These are phyloP conservation scores for Colletotrichum paranaense DNA, from an alignment of 2,329 filamentous ascomycete species.

Conservation along the genomic window DNA sequence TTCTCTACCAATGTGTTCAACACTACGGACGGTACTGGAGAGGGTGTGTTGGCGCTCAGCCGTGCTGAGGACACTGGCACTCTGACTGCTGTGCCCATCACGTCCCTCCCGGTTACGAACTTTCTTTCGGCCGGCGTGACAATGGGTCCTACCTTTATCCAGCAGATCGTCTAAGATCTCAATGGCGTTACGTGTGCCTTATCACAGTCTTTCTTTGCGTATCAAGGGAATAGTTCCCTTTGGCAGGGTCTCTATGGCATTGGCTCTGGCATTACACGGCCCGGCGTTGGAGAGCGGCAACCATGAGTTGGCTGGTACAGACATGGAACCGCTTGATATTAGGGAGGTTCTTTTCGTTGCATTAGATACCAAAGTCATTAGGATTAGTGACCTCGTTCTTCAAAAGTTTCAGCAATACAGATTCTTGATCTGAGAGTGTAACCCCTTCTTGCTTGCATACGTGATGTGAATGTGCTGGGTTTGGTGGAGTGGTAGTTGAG, in stretches of 20 bases:
- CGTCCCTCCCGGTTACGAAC: conserved; percentile 38
- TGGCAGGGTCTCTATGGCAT: background rate
- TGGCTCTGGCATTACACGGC: conserved; percentile 17
- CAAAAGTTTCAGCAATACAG: background rate
- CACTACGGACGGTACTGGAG: conserved; percentile 51
- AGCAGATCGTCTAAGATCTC: conserved; percentile 40
- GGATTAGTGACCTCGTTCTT: conserved; percentile 1
- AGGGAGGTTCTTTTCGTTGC: conserved; percentile 13
- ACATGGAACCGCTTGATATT: conserved; percentile 30
- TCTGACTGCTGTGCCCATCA: conserved; percentile 42
- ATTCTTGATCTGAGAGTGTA: background rate
- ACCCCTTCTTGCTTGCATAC: background rate
- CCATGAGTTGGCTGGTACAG: conserved; percentile 29
- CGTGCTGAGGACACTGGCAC: conserved; percentile 40
- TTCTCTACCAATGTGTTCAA: conserved; percentile 54
- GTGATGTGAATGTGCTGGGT: background rate
- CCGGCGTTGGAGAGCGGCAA: conserved; percentile 19
- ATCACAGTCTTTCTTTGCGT: background rate
- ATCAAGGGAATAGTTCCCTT: background rate
- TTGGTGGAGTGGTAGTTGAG: background rate
- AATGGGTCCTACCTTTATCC: conserved; percentile 36
- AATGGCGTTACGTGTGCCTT: background rate
- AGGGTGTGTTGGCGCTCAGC: conserved; percentile 45
- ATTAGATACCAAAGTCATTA: conserved; percentile 29
- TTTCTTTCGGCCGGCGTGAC: no score